These are phyloP conservation scores for Solanum peruvianum DNA, from an alignment of 257 asterid genomes.

Conservation along the genomic window DNA sequence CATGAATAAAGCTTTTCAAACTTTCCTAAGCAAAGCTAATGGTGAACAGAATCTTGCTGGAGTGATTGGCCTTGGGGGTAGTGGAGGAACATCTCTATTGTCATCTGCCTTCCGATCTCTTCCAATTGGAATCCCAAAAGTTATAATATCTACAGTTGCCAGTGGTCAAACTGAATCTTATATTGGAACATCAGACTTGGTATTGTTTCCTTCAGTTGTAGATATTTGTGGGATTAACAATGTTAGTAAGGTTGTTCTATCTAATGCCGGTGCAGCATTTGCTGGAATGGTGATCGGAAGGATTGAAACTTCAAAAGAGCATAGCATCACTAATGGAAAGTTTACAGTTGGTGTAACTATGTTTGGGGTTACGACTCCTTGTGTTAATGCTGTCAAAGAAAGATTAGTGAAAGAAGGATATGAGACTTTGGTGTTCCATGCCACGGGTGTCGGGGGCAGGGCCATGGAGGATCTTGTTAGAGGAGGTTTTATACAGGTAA, in stretches of 20 bases:
- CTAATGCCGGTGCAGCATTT: constrained; percentile 78
- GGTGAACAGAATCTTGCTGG: constrained; percentile 43
- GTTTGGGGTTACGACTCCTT: constrained; percentile 95
- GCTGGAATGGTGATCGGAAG: constrained; percentile 79
- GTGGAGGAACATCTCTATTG: constrained; percentile 82
- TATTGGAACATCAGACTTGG: constrained; percentile 74
- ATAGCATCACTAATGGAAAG: constrained; percentile 18
- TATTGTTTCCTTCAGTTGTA: constrained; percentile 64
- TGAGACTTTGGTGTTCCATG: constrained; percentile 81
- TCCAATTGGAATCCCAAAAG: constrained; percentile 63
- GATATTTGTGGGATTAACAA: constrained; percentile 67
- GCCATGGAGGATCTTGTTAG: constrained; percentile 97
- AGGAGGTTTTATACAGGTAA: constrained; percentile 84
- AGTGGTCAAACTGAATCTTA: constrained; percentile 78
- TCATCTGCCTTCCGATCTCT: constrained; percentile 75
- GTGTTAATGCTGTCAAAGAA: constrained; percentile 76
- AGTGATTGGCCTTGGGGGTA: constrained; percentile 88
- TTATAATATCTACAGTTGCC: constrained; percentile 76
- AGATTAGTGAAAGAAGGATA: constrained; percentile 73
- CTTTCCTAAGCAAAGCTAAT: constrained; percentile 36
- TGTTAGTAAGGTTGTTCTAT: constrained; percentile 61
- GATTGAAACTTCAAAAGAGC: constrained; percentile 17
- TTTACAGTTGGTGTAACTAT: constrained; percentile 83
- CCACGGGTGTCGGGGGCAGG: constrained; percentile 97
- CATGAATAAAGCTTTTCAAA: constrained; percentile 51